Percentiles rank a stretch among this genome's conserved stretches.
Evolutionary conservation across 139 green algal species (phyloP).

Genomic region (Closterium sp.): DNA sequence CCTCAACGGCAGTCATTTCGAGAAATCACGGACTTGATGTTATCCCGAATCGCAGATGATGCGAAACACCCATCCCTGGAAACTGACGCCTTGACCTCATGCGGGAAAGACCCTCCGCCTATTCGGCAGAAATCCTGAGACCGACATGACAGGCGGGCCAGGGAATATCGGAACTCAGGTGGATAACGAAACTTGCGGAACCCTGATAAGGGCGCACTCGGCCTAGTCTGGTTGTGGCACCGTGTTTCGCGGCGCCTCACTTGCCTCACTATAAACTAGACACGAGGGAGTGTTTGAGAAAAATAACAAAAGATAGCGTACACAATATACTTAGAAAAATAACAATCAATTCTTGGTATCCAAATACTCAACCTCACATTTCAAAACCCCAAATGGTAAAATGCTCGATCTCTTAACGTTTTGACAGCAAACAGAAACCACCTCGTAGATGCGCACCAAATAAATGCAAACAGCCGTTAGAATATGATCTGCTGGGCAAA

Average conservation of each 20-base stretch:
- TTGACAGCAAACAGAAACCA: no score
- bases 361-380: no score
- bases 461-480: no score
- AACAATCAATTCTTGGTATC: no score
- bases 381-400: no score
- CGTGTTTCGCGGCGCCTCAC: neutral
- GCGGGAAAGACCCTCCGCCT: neutral
- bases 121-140: neutral
- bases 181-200: neutral
- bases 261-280: no score
- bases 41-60: neutral
- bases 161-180: neutral
- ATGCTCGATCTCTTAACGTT: no score
- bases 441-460: neutral
- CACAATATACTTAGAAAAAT: no score
- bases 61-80: neutral
- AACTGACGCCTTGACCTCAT: neutral
- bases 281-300: no score
- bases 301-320: no score
- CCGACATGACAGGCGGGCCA: neutral
- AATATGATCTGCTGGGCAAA: no score
- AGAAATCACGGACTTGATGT: neutral
- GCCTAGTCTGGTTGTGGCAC: neutral
- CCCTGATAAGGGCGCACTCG: neutral
- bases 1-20: neutral